Base-by-base conservation (phyloP, 1,139 yeast genomes). In the Chernovozyma sophiae-reginae region DNA sequence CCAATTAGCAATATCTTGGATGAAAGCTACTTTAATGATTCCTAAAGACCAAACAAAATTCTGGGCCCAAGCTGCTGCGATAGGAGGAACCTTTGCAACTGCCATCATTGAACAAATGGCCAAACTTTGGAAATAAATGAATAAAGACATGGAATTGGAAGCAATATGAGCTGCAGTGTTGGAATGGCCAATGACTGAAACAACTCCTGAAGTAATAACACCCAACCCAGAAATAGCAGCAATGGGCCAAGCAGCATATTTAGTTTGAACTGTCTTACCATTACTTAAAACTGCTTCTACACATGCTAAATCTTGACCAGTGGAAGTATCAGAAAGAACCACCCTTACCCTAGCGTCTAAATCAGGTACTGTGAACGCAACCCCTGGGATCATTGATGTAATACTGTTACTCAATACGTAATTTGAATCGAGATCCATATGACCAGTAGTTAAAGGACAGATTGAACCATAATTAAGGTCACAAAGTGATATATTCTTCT, bases 31-130 rank as follows among this genome's bases (percentile, higher is more conserved):
- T 40, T 75, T 72, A 49, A 94, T 86, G 45, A 92, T 80, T 38
- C 98, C 98, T 73, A 92, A 74, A 4, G 97, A 81, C 98, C 98
- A 92, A 65, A 81, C 81, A 68, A 92, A 92, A 65, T 92, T 92
- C 60, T 92, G 96, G 26, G 95, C 82, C 99, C 99, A 92, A 3
- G 97, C 94, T 2, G 96, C 92, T 8, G 97, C 97, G 46, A 92
- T 87, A 4, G 98, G 98, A 7, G 98, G 98, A 19, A 87, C 86
- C 43, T 80, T 72, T 16, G 89, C 77, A 28, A 92, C 97, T 34
- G 95, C 97, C 92, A 90, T 84, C 96, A 92, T 89, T 20, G 96
- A 78, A 18, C 94, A 84, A 46, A 92, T 83, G 23, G 97, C 97
- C 50, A 92, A 74, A 39, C 87, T 79, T 66, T 92, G 99, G 75